Base-by-base conservation (phyloP, 208 protist species). In the Crithidia mellificae region DNA sequence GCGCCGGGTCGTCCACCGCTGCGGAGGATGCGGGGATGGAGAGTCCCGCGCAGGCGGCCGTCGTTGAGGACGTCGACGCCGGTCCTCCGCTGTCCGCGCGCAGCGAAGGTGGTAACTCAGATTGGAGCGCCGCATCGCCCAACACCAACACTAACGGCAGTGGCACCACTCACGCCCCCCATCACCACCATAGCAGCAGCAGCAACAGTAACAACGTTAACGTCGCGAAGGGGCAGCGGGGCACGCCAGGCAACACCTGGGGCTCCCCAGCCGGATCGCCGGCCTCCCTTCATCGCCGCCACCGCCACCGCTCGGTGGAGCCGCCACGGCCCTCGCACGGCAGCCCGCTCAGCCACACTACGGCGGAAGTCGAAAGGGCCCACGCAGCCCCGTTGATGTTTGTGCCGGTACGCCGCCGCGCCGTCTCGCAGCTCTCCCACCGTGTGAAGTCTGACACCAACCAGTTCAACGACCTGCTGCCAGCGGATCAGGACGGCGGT, bases 341-440 rank as follows among this genome's bases (percentile, higher is more conserved):
- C 14, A 44, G 12, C 3, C 58, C 32, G 39, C 59, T 36, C 27
- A 54, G 51, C 46, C 8, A 52, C 19, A 49, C 24, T 2, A 43
- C 46, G 34, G 34, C 46, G 49, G 49, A 67, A 8, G 20, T 34
- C 49, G 56, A 32, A 0, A 25, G 19, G 15, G 36, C 0, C 3
- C 54, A 14, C 24, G n/a, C 27, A 2, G 14, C 30, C 2, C 58
- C 61, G 6, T 1, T 44, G 9, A 29, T 32, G 2, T 9, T 53
- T 15, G n/a, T 46, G 4, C 62, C 52, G 29, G 22, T 34, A 6
- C 67, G 68, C 19, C 74, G 74, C 29, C 69, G 70, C 38, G 64
- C 74, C 38, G 20, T 72, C 22, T 80, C 74, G 4, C 68, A 75
- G 56, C 63, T 71, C 12, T 80, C 68, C 12, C 68, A 51, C 22